Base-by-base conservation (phyloP, 2,329 filamentous ascomycete genomes). In the Colletotrichum eremochloae region DNA sequence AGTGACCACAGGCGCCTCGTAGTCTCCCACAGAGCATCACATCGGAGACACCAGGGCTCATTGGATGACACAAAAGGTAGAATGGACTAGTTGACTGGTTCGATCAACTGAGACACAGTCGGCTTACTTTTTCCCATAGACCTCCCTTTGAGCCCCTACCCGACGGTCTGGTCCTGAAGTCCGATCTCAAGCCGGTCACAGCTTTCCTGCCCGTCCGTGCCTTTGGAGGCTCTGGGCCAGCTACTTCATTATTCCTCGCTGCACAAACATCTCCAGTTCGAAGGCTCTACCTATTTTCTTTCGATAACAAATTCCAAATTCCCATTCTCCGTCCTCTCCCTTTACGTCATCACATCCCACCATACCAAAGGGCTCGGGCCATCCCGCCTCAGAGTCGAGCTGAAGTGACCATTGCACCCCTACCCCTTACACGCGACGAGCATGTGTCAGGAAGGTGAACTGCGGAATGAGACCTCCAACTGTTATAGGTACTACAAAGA, bases 71-170 rank as follows among this genome's bases (percentile, higher is more conserved):
- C 60, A 31, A 14, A 42, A 29, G 40, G 20, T 33, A 33, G 66
- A 61, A 69, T 56, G 61, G 50, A 61, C 53, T 61, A 46, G 61
- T n/a, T 24, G 6, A 9, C 44, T 69, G 33, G 53, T 55, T 48
- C 46, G 8, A 60, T 52, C 46, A 48, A 70, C 70, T 55, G 60
- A 70, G 70, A 72, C 70, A 65, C 53, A n/a, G 66, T 52, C 60
- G 55, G 65, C 55, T 56, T 38, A 36, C 55, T 55, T 40, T 52
- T 52, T 53, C 24, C 48, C 20, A 8, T 24, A 38, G 57, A 52
- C 44, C 12, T 40, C 38, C 69, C 69, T 63, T 52, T 38, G 24
- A 68, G 58, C 46, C 55, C 52, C 46, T 48, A 42, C 57, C 42
- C 48, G 36, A 36, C 40, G 60, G 20, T n/a, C 31, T 36, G n/a